Evolutionary conservation across 192 early-diverging fungal genomes (phyloP), one percentile per base, ranked within the genome.

Genomic region (Rhizophagus clarus): DNA sequence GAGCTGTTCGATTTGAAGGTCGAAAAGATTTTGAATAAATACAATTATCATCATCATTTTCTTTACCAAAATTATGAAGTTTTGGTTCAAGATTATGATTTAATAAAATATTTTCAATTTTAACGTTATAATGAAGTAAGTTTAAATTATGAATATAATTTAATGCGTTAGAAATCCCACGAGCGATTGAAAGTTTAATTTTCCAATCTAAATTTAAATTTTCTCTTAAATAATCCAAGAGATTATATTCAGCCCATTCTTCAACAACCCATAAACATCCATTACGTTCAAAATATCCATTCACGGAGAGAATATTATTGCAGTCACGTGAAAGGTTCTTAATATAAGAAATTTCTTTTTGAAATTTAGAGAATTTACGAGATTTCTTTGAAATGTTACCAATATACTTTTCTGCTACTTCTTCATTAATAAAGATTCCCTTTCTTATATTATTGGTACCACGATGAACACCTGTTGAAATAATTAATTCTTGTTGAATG

Each of bases 91-190:
- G 63, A 64, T 64, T 28, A 11, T 28, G 28, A 64, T 24, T 26
- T 24, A 64, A 64, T 28, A 64, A 64, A 4, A 64, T 14, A 10
- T 26, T 64, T 29, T 64, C 63, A 64, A 15, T 72, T 72, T 26
- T 72, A 29, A 72, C 14, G 4, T 72, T 34, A 28, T 72, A 51
- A 47, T 72, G 71, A 1, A 72, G 45, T 49, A 49, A 28, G 0
- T 51, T 29, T 51, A 17, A n/a, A 29, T 49, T 24, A 51, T 72
- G 71, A 72, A 40, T 29, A 72, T 29, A 51, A 28, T n/a, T 47
- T 26, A 72, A 72, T 17, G 71, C 71, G 29, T 29, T 29, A 31
- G 71, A 24, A 51, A 72, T 72, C 20, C 71, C 71, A 29, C 71
- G 47, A 17, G 71, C 22, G 28, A 72, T 72, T 4, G 24, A 1